Conservation (phyloP, 371 early-diverging fungal genomes). For the Parasitella parasitica region DNA sequence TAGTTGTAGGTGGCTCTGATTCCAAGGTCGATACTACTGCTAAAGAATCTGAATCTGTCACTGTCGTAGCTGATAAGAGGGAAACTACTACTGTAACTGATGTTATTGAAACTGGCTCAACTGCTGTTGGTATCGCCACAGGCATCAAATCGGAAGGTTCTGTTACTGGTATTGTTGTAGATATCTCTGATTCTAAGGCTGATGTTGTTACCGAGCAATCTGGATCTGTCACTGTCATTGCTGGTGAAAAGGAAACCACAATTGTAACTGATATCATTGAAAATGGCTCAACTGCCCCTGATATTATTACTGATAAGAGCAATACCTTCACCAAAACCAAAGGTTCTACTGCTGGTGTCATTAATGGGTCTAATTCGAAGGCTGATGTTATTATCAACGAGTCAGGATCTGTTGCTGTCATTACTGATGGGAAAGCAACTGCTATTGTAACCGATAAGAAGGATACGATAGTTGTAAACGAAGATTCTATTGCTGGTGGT, state of each 20-base stretch:
- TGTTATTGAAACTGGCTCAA: neutral
- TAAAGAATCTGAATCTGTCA: neutral
- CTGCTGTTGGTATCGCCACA: neutral
- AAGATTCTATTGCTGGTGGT: neutral
- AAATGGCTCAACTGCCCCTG: neutral
- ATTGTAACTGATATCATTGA: neutral
- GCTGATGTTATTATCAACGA: conserved; percentile 1
- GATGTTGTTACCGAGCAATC: neutral
- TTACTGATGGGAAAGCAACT: neutral
- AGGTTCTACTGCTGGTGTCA: neutral
- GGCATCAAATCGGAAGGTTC: neutral
- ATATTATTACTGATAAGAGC: neutral
- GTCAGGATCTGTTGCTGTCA: neutral
- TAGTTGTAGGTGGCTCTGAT: neutral
- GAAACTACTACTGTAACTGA: neutral
- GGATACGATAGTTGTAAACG: no score
- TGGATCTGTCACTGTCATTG: neutral
- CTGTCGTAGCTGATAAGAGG: neutral
- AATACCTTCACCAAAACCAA: neutral
- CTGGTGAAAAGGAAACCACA: neutral
- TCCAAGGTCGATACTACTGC: neutral
- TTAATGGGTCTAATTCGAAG: neutral
- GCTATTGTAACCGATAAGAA: neutral
- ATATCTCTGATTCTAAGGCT: neutral
- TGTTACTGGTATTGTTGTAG: neutral